phyloP scores from a whole-genome alignment of 1,284 basidiomycete species.

The Ustilago bromivora region DNA sequence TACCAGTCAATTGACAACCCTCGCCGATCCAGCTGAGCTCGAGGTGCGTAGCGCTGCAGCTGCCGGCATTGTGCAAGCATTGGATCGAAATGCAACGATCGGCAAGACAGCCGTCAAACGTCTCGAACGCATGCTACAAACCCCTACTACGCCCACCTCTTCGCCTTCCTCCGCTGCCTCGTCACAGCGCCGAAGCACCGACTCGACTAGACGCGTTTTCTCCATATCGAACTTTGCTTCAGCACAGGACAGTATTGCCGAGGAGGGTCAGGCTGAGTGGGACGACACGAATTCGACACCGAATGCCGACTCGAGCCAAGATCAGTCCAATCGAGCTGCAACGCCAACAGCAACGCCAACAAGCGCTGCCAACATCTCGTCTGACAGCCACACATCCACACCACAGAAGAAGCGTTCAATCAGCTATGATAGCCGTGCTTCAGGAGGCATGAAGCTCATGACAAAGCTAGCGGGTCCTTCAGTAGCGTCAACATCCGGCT shows the following conservation, averaged over 20 bases:
- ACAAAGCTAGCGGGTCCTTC: slow-evolving; percentile 21
- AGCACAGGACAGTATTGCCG: slow-evolving; percentile 34
- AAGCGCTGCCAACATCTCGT: neutral
- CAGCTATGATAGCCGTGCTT: slow-evolving; percentile 36
- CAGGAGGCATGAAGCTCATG: slow-evolving; percentile 27
- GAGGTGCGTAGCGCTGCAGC: slow-evolving; percentile 26
- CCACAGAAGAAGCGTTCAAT: slow-evolving; percentile 44
- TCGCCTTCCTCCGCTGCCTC: slow-evolving; percentile 21
- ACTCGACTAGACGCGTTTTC: slow-evolving; percentile 27
- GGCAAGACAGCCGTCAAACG: slow-evolving; percentile 59
- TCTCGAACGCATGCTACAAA: slow-evolving; percentile 53
- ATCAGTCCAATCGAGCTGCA: neutral
- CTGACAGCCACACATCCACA: slow-evolving; percentile 14
- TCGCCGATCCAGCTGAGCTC: slow-evolving; percentile 32
- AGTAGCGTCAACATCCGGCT: slow-evolving; percentile 15
- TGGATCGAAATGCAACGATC: slow-evolving; percentile 55
- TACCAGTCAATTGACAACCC: slow-evolving; percentile 15
- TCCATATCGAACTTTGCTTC: slow-evolving; percentile 40
- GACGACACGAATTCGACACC: neutral
- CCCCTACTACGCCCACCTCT: slow-evolving; percentile 23
- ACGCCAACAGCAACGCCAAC: slow-evolving; percentile 4
- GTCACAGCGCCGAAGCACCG: slow-evolving; percentile 10
- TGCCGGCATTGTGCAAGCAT: slow-evolving; percentile 44
- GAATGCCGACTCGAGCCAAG: neutral
- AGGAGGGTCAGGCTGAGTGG: slow-evolving; percentile 17